Percentiles rank a stretch among this genome's conserved stretches.
Evolutionary conservation across 768 basidiomycete species (phyloP).

Genomic region (Austroboletus eburneus): DNA sequence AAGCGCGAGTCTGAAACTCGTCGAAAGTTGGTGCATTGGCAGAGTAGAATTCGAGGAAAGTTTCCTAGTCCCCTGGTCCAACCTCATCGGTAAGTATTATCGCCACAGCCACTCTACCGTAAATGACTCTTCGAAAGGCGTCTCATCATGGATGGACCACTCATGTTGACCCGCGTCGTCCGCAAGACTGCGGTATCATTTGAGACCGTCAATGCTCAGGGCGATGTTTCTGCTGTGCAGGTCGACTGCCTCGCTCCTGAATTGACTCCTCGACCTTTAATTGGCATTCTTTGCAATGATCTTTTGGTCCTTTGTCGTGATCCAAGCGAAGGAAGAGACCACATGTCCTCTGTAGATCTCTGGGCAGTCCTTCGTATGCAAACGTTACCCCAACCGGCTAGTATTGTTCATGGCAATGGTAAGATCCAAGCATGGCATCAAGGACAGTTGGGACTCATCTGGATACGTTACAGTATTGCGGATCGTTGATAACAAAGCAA

Average conservation of each 20-base stretch:
- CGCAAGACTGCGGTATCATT: slow-evolving; percentile 79
- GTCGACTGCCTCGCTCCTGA: slow-evolving; percentile 90
- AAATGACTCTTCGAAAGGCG: slow-evolving; percentile 45
- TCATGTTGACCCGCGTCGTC: slow-evolving; percentile 86
- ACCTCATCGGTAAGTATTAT: slow-evolving; percentile 73
- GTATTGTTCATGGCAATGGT: slow-evolving; percentile 87
- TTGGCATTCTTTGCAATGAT: slow-evolving; percentile 90
- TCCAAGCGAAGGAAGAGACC: slow-evolving; percentile 76
- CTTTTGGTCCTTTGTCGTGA: slow-evolving; percentile 89
- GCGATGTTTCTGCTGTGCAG: slow-evolving; percentile 76
- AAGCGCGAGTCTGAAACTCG: slow-evolving; percentile 94
- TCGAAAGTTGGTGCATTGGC: slow-evolving; percentile 87
- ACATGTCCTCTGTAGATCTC: slow-evolving; percentile 73
- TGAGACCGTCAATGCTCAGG: slow-evolving; percentile 73
- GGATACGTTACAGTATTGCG: slow-evolving; percentile 55
- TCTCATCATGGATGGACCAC: slow-evolving; percentile 87
- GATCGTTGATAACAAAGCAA: slow-evolving; percentile 88
- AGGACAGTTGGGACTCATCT: slow-evolving; percentile 6
- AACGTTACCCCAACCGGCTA: slow-evolving; percentile 84
- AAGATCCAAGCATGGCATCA: slow-evolving; percentile 14
- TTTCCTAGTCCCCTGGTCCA: slow-evolving; percentile 98
- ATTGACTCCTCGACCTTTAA: slow-evolving; percentile 69
- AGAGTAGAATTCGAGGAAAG: slow-evolving; percentile 80
- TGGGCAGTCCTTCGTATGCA: slow-evolving; percentile 98
- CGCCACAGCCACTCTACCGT: not conserved